Percentiles rank a stretch among this genome's conserved stretches.
phyloP scores from a whole-genome alignment of 768 basidiomycete genomes.

The Calocybe gangraenosa region DNA sequence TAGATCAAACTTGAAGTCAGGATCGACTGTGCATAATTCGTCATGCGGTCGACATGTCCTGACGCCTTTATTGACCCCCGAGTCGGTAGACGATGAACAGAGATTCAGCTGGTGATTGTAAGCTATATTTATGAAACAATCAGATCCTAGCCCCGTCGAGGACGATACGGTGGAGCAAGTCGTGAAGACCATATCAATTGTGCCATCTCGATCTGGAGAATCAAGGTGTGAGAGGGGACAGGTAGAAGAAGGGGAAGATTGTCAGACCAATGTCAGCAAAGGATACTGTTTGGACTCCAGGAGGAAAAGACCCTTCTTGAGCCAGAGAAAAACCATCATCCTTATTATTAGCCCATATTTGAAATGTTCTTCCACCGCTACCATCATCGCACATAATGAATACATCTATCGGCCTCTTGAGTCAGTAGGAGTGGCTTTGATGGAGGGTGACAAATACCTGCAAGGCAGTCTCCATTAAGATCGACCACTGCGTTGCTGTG shows the following conservation, averaged over 20 bases:
- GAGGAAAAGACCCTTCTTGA: constrained; percentile 64
- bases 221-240: constrained; percentile 2
- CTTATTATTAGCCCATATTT: constrained; percentile 92
- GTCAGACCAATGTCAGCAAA: constrained; percentile 87
- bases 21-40: constrained; percentile 79
- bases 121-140: constrained; percentile 85
- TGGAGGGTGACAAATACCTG: constrained; percentile 44
- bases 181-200: constrained; percentile 91
- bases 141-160: constrained; percentile 64
- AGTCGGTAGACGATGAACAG: constrained; percentile 57
- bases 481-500: constrained; percentile 96
- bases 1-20: constrained; percentile 75
- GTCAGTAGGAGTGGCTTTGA: not conserved
- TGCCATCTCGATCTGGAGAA: constrained; percentile 82
- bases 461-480: constrained; percentile 92
- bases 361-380: constrained; percentile 58
- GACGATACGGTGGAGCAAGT: constrained; percentile 72
- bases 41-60: constrained; percentile 71
- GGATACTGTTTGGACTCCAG: constrained; percentile 70
- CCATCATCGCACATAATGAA: constrained; percentile 83
- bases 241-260: not conserved
- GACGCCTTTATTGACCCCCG: constrained; percentile 43
- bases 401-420: constrained; percentile 49
- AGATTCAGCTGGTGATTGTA: constrained; percentile 90
- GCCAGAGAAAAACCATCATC: constrained; percentile 67